Evolutionary conservation across 169 alveolate species (phyloP).

Genomic region (Cryptosporidium viatorum): DNA sequence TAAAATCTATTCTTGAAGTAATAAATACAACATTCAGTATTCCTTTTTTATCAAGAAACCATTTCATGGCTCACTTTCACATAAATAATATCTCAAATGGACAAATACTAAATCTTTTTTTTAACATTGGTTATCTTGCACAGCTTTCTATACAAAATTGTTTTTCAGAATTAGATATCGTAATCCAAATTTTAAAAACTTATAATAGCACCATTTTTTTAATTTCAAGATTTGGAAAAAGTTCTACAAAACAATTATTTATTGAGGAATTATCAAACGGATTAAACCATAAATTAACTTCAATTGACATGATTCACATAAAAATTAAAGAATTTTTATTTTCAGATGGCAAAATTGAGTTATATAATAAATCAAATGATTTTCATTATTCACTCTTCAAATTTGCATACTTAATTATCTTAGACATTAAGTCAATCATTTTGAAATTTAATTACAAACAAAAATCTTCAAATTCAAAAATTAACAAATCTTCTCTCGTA

Average conservation of each 20-base stretch:
- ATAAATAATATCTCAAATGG: not conserved
- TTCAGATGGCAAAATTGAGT: not conserved
- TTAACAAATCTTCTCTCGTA: not conserved
- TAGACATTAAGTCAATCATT: conserved; percentile 4
- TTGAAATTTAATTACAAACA: not conserved
- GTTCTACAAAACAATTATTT: conserved; percentile 45
- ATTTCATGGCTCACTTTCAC: conserved; percentile 59
- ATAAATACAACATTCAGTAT: conserved; percentile 18
- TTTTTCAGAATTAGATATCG: conserved; percentile 8
- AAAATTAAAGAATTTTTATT: not conserved
- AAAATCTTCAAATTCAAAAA: not conserved
- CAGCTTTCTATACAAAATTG: conserved; percentile 11
- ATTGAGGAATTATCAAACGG: conserved; percentile 15
- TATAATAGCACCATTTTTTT: conserved; percentile 24
- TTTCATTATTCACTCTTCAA: conserved; percentile 3
- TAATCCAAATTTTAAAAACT: not conserved
- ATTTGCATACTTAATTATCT: not conserved
- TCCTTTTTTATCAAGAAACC: conserved; percentile 35
- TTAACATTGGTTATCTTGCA: conserved; percentile 20
- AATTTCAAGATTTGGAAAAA: conserved; percentile 57
- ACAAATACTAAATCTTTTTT: conserved; percentile 22
- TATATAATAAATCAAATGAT: not conserved
- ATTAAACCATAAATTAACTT: not conserved
- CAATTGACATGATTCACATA: not conserved
- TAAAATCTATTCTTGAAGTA: conserved; percentile 29